A percentile compares a stretch with the other conserved stretches of the same genome.
Evolutionary conservation across 2,329 filamentous ascomycete genomes (phyloP).

Genomic region (Fusarium pseudonygamai): DNA sequence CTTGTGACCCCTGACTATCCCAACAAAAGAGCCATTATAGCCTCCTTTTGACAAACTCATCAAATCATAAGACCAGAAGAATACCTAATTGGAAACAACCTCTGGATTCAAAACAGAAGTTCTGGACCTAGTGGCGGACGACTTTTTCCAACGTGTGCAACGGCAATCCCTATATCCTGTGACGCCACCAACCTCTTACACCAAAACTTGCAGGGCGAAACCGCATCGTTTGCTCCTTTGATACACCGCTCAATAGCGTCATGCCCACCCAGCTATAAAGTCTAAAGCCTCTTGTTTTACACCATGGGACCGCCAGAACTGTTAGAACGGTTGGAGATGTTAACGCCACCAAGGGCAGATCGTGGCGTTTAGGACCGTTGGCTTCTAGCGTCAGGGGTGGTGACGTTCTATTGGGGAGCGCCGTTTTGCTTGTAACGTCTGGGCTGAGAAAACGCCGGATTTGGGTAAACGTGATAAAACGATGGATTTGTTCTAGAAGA

Average conservation of each 20-base stretch:
- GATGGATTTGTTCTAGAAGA: slow-evolving; percentile 19
- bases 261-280: background rate
- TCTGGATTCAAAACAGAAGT: background rate
- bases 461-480: slow-evolving; percentile 11
- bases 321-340: slow-evolving; percentile 9
- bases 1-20: background rate
- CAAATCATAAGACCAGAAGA: slow-evolving; percentile 9
- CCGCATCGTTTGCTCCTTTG: background rate
- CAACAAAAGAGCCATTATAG: background rate
- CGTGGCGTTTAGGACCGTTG: slow-evolving; percentile 25
- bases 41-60: background rate
- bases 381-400: slow-evolving; percentile 26
- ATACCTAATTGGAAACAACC: slow-evolving; percentile 11
- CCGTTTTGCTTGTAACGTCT: slow-evolving; percentile 23
- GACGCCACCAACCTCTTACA: slow-evolving; percentile 6
- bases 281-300: slow-evolving; percentile 1
- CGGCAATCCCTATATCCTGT: background rate
- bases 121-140: slow-evolving; percentile 14
- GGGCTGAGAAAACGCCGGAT: slow-evolving; percentile 20
- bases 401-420: slow-evolving; percentile 3
- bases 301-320: background rate
- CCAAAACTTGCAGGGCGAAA: slow-evolving; percentile 1
- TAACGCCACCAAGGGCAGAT: slow-evolving; percentile 29
- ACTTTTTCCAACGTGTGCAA: background rate
- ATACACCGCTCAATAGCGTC: slow-evolving; percentile 3